Evolutionary conservation across 176 grass and related monocot genomes (phyloP), one percentile per base, ranked within the genome.

Genomic region (Oryza brachyantha): DNA sequence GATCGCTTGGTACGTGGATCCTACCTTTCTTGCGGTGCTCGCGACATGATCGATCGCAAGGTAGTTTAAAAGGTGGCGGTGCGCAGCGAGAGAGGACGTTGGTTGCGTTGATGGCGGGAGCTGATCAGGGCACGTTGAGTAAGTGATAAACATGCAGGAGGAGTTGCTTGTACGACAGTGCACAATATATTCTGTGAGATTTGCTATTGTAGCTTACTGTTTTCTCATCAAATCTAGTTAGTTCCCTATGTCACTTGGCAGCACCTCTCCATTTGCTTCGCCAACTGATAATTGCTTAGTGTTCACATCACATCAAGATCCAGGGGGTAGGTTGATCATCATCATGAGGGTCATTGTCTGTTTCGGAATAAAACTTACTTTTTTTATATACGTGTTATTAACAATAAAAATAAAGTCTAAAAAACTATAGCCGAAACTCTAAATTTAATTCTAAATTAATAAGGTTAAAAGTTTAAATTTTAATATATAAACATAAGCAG

Each of bases 101-200:
- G 73, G 73, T 84, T 29, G 24, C 19, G 62, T 42, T 54, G 35
- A 41, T 31, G 66, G 62, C 8, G 42, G 22, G 40, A 70, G n/a
- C n/a, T n/a, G n/a, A n/a, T n/a, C n/a, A n/a, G 19, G 45, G 8
- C 19, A n/a, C 25, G 48, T 75, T 50, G 80, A 83, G 80, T 83
- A 68, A 68, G 29, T 24, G 68, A 63, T 31, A 64, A 57, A 75
- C 41, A 74, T 39, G 81, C 69, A 2, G 29, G 29, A 79, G 19
- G 69, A 74, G 81, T 88, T 84, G 86, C 75, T 84, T 88, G 32
- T 69, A 88, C 81, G 75, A 69, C 54, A 88, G 57, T 39, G 41
- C 21, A 64, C 26, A 5, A 0, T 29, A 48, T 16, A 21, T 57
- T 3, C n/a, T 83, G 34, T 59, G 35, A 52, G 46, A 52, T 50